Evolutionary conservation across 352 stramenopile genomes (phyloP), one percentile per base, ranked within the genome.

Genomic region (Phytopythium ostracodes): DNA sequence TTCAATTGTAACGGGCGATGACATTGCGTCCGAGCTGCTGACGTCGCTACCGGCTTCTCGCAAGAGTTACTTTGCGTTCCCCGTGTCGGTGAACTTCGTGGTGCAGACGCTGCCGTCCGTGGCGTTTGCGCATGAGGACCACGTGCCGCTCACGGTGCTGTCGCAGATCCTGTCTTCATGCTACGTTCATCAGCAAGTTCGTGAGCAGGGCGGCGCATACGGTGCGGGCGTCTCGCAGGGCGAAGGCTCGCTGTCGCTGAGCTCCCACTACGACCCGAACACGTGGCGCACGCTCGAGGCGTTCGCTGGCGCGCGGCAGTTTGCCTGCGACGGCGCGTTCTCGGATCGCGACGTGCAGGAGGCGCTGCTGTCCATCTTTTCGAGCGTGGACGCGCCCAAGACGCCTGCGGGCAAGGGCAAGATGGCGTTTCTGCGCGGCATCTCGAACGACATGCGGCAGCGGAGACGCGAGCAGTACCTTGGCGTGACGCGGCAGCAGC

Each of bases 241-340:
- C 36, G 86, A 94, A 67, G 86, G 86, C 17, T 76, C 80, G n/a
- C 89, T 94, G 63, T 76, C 80, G 35, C 75, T 94, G 66, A 90
- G 75, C 66, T 94, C 86, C 46, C 83, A 93, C 69, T 94, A 91
- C 68, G 86, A 94, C 55, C 86, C 86, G 11, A 91, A 94, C 75
- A 93, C 84, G 56, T 77, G 76, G 56, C 74, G 84, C 70, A 94
- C 86, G 56, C 73, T 94, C 20, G 73, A 88, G 6, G 84, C 81
- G 14, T 94, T 91, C 68, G 71, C 79, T 2, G 70, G 81, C 33
- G 80, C 84, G 20, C 68, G 77, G 42, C 31, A 56, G 22, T 94
- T 80, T 76, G 82, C 81, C 0, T 53, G 71, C 12, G 62, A 67
- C 59, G 86, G 81, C 40, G 55, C 64, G 15, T 94, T 93, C 63